Evolutionary conservation across 768 basidiomycete species (phyloP), one percentile per base, ranked within the genome.

Genomic region (Russula brevipes): DNA sequence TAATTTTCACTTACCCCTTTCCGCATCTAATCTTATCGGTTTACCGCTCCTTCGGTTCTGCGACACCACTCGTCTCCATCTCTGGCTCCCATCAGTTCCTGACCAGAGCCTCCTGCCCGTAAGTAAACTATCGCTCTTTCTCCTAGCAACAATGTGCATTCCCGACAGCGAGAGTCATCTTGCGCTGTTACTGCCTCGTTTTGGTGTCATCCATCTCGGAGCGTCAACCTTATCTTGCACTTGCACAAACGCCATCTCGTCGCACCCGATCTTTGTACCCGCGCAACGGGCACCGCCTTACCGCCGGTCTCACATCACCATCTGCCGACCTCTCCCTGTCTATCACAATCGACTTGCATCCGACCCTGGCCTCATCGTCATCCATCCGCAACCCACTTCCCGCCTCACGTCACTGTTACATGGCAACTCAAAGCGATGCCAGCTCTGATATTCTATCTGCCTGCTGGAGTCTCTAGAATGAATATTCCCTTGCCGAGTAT

Each of bases 241-340:
- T 24, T 24, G 24, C 4, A 55, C 41, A 5, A 4, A 38, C 31
- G 1, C 7, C 24, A 17, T 47, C 38, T 30, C 19, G 45, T 39
- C 24, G 41, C 51, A 45, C 12, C 36, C n/a, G 56, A 46, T 44
- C 47, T 44, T 17, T 19, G 46, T 14, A 45, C 53, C 60, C 49
- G 17, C 33, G 16, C n/a, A 19, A 44, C 41, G 16, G 12, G 33
- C 54, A 62, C 57, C 39, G 51, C 61, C 61, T 33, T 55, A 14
- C 61, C 51, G 5, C n/a, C 12, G 30, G 44, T 62, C 57, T 62
- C 61, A 38, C 55, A 62, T 51, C 60, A 57, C 47, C 19, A 16
- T 11, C 41, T 30, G 30, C 30, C 30, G 47, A 42, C 17, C 24
- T 8, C 41, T 33, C 10, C 5, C 11, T 5, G 33, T 16, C 33